Evolutionary conservation across 306 rosid species (phyloP).

Genomic region (Acmispon strigosus): DNA sequence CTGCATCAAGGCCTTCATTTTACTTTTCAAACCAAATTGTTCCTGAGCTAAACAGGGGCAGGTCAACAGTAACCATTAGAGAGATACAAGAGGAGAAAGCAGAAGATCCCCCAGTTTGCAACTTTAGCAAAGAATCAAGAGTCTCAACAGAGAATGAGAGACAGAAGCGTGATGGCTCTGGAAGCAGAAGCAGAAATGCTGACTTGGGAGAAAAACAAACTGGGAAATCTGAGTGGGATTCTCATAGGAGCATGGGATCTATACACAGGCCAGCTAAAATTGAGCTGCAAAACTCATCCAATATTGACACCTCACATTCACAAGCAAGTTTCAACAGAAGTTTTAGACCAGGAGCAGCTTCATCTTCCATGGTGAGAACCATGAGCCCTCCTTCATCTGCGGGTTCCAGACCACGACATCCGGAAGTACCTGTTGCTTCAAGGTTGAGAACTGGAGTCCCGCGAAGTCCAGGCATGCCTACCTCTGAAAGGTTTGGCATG

Average conservation of each 20-base stretch:
- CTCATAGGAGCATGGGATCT: conserved; percentile 24
- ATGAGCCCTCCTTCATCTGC: conserved; percentile 26
- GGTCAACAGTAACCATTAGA: conserved; percentile 63
- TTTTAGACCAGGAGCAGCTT: conserved; percentile 34
- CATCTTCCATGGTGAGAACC: conserved; percentile 40
- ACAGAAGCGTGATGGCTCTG: conserved; percentile 25
- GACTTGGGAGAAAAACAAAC: conserved; percentile 34
- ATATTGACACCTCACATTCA: conserved; percentile 23
- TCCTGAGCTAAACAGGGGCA: conserved; percentile 38
- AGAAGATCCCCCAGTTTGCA: conserved; percentile 36
- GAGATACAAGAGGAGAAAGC: conserved; percentile 66
- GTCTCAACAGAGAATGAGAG: conserved; percentile 28
- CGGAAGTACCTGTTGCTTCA: conserved; percentile 37
- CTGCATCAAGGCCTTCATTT: conserved; percentile 49
- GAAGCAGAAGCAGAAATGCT: conserved; percentile 26
- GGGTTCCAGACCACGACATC: conserved; percentile 31
- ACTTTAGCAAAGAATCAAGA: conserved; percentile 25
- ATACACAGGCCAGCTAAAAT: conserved; percentile 25
- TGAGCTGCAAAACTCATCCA: conserved; percentile 30
- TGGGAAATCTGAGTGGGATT: conserved; percentile 33
- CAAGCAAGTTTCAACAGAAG: conserved; percentile 31
- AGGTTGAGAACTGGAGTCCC: conserved; percentile 40
- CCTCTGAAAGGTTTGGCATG: conserved; percentile 28
- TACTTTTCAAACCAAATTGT: conserved; percentile 38
- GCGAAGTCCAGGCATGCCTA: conserved; percentile 24